Conservation (phyloP, 495 filamentous ascomycete genomes). For the Penicillium lividum region DNA sequence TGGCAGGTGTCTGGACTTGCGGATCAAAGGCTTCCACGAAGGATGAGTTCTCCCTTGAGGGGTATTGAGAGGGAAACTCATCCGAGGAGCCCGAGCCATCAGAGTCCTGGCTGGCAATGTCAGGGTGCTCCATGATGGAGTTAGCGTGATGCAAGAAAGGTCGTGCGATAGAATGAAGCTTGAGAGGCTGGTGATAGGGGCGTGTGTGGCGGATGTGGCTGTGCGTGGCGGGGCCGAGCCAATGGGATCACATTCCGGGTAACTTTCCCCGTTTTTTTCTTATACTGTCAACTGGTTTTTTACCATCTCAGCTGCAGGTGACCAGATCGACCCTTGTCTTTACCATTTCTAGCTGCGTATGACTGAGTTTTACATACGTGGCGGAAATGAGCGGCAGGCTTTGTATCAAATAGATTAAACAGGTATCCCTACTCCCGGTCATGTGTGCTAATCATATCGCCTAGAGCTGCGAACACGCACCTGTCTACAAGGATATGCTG, state of each 20-base stretch:
- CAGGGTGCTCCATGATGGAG: slow-evolving; percentile 56
- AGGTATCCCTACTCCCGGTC: slow-evolving; percentile 5
- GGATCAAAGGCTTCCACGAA: slow-evolving; percentile 41
- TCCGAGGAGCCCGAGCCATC: slow-evolving; percentile 65
- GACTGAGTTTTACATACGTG: slow-evolving; percentile 10
- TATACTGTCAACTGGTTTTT: not conserved
- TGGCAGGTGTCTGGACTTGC: slow-evolving; percentile 42
- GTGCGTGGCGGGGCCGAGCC: slow-evolving; percentile 25
- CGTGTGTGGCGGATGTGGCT: slow-evolving; percentile 18
- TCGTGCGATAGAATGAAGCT: slow-evolving; percentile 15
- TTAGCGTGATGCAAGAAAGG: slow-evolving; percentile 20
- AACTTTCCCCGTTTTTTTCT: slow-evolving; percentile 5
- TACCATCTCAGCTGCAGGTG: not conserved
- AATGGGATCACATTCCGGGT: slow-evolving; percentile 9
- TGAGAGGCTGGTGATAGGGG: slow-evolving; percentile 26
- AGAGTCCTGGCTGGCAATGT: slow-evolving; percentile 58
- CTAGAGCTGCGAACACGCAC: not conserved
- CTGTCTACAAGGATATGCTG: not conserved
- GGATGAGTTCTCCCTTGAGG: slow-evolving; percentile 42
- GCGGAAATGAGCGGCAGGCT: slow-evolving; percentile 6
- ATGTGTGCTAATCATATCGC: slow-evolving; percentile 8
- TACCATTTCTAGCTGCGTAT: slow-evolving; percentile 7
- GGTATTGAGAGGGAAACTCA: slow-evolving; percentile 51
- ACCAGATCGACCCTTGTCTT: slow-evolving; percentile 7
- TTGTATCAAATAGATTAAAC: slow-evolving; percentile 14